Conservation (phyloP, 1,284 basidiomycete genomes). For the Cryptococcus sp. region DNA sequence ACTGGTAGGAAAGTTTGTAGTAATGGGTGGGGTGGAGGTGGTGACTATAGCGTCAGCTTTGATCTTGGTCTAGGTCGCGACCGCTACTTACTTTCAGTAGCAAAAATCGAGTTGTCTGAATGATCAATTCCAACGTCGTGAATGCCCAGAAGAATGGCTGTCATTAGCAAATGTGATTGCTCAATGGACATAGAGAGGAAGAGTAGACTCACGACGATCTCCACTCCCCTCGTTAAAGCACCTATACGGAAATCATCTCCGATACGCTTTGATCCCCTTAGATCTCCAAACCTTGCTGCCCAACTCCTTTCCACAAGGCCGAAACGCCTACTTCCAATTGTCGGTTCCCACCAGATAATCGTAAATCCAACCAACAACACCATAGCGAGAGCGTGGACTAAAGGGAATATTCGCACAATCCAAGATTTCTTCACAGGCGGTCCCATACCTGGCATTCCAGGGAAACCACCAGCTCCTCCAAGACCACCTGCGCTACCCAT, state of each 20-base stretch:
- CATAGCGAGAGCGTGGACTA: conserved; percentile 38
- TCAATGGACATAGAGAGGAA: background rate
- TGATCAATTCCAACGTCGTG: conserved; percentile 41
- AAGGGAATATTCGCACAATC: conserved; percentile 33
- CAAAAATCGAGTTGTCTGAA: conserved; percentile 44
- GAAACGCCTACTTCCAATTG: conserved; percentile 13
- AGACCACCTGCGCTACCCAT: conserved; percentile 13
- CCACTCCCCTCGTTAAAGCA: conserved; percentile 17
- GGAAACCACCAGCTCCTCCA: conserved; percentile 2
- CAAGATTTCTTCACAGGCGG: conserved; percentile 13
- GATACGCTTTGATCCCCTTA: conserved; percentile 15
- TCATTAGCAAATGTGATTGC: background rate
- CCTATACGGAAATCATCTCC: conserved; percentile 1
- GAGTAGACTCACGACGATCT: conserved; percentile 18
- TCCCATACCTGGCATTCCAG: background rate
- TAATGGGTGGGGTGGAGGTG: conserved; percentile 40
- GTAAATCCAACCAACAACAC: conserved; percentile 37
- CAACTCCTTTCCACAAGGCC: conserved; percentile 11
- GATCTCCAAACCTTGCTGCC: conserved; percentile 17
- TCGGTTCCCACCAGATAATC: conserved; percentile 46
- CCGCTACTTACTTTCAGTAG: conserved; percentile 28
- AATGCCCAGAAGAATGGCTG: conserved; percentile 50
- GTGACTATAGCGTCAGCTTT: conserved; percentile 21
- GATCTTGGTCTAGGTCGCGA: no score
- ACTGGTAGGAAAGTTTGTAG: conserved; percentile 45